phyloP scores from a whole-genome alignment of 1,284 basidiomycete genomes.

The Trametes pubescens region DNA sequence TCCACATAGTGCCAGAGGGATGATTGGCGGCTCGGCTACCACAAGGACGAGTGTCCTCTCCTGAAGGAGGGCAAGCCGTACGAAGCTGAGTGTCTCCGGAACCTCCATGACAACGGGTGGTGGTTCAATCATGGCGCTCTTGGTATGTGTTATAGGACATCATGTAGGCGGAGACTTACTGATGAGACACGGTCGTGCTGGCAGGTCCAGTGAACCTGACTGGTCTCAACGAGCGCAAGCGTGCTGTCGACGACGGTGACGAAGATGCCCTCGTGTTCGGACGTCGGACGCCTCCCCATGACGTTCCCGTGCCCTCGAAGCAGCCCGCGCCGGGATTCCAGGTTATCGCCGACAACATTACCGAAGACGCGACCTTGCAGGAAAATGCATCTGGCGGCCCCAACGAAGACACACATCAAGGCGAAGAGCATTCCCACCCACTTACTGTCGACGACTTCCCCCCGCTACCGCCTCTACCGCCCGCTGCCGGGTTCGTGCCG shows the following conservation, averaged over 20 bases:
- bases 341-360: background rate
- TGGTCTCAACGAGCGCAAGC: background rate
- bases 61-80: constrained; percentile 14
- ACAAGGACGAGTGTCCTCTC: constrained; percentile 19
- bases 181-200: background rate
- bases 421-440: background rate
- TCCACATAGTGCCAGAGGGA: constrained; percentile 12
- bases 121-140: constrained; percentile 14
- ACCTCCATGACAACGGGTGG: constrained; percentile 23
- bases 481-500: background rate
- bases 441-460: background rate
- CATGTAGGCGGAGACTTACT: background rate
- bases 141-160: background rate
- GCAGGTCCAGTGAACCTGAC: constrained; percentile 1
- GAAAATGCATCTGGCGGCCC: no score
- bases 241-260: constrained; percentile 1
- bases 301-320: background rate
- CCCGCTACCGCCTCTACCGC: constrained; percentile 2
- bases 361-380: background rate
- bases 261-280: constrained; percentile 8
- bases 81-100: constrained; percentile 14
- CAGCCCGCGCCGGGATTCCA: background rate
- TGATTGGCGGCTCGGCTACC: constrained; percentile 16
- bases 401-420: background rate
- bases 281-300: constrained; percentile 6